phyloP scores from a whole-genome alignment of 2,329 filamentous ascomycete species.

The Epichloe brachyelytri region DNA sequence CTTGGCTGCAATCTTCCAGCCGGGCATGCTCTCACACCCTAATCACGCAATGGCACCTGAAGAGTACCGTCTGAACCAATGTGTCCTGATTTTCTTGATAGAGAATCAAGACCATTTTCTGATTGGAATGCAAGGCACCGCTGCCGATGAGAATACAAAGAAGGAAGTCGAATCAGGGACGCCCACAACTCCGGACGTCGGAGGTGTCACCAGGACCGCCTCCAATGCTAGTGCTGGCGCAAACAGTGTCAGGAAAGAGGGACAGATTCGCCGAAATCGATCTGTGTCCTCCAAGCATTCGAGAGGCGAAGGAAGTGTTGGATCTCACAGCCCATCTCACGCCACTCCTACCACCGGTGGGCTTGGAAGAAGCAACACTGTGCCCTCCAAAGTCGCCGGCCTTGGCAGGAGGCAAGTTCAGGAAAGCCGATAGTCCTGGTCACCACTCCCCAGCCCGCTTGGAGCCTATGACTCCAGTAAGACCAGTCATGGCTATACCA shows the following conservation, averaged over 20 bases:
- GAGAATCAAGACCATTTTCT: constrained; percentile 98
- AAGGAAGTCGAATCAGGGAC: constrained; percentile 58
- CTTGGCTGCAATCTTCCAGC: constrained; percentile 92
- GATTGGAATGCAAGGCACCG: constrained; percentile 97
- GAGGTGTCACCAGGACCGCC: constrained; percentile 47
- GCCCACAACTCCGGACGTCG: constrained; percentile 33
- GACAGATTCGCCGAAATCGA: constrained; percentile 70
- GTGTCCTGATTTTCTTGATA: constrained; percentile 93
- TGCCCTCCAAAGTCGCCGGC: constrained; percentile 84
- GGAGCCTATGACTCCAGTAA: constrained; percentile 26
- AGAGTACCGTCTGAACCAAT: constrained; percentile 91
- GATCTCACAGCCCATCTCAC: constrained; percentile 50
- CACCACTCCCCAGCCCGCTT: constrained; percentile 21
- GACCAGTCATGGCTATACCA: constrained; percentile 12
- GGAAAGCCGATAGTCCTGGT: constrained; percentile 22
- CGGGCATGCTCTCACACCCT: constrained; percentile 88
- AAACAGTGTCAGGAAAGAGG: constrained; percentile 73
- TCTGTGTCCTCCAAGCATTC: constrained; percentile 88
- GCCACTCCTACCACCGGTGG: constrained; percentile 42
- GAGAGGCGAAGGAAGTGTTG: constrained; percentile 57
- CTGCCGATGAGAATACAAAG: constrained; percentile 70
- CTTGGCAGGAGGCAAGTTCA: constrained; percentile 54
- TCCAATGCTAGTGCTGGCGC: constrained; percentile 84
- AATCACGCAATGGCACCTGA: constrained; percentile 88
- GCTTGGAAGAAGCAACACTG: constrained; percentile 65